Evolutionary conservation across 768 basidiomycete species (phyloP), one percentile per base, ranked within the genome.

Genomic region (Leucosporidium creatinivorum): DNA sequence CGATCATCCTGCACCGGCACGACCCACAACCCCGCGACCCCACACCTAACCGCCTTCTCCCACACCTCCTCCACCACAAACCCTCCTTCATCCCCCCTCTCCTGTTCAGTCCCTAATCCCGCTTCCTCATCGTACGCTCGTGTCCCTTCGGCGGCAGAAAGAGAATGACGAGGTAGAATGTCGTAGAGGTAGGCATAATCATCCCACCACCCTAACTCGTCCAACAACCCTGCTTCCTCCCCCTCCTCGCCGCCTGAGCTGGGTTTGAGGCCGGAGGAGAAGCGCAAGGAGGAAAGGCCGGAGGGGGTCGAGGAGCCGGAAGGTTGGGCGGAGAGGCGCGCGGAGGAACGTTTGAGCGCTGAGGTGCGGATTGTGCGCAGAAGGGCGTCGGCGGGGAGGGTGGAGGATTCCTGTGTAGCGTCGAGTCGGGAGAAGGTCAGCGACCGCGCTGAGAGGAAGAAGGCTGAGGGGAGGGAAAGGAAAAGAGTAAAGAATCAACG

Each of bases 11-110:
- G 13, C 56, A 66, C 7, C 48, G 70, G 66, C 3, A 31, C 60
- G 2, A 72, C 60, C 44, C 69, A 70, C 58, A 93, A 76, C 1
- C 84, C 89, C 48, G 86, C 85, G 28, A 92, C 86, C 8, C 89
- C 87, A 70, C 77, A 84, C 65, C 87, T 80, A 65, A 93, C 76
- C 18, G 89, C 89, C 63, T 91, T 82, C 73, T 88, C 87, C 91
- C 91, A 93, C 54, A 87, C 89, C 76, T 93, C 88, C 68, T 89
- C 85, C 6, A 89, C 81, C 69, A 80, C 81, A 76, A 91, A 93
- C 13, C 91, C 91, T 13, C 90, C 91, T 86, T 81, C 87, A 88
- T 88, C 72, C 87, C 47, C 48, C 25, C 66, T 23, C 30, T 85
- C 19, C 88, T 44, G 68, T 88, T 88, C 66, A 9, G 30, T 28